These are phyloP conservation scores for Suillus paluster DNA, from an alignment of 768 basidiomycete genomes.

Conservation along the genomic window DNA sequence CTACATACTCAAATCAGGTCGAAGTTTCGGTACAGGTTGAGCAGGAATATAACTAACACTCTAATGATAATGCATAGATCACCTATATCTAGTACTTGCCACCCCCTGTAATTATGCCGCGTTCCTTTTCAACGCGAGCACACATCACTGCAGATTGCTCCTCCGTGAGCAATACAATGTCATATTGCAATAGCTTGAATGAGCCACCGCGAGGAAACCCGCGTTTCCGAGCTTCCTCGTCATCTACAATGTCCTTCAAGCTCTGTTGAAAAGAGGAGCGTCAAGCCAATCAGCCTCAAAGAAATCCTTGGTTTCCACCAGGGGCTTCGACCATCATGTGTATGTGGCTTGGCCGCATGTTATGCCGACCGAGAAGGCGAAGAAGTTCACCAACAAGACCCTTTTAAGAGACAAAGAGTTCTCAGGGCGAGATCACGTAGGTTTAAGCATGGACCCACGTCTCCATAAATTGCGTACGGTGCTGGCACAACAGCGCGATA, in stretches of 20 bases:
- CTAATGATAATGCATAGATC: no score
- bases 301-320: no score
- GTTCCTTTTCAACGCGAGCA: conserved; percentile 19
- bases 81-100: not conserved
- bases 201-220: conserved; percentile 47
- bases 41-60: no score
- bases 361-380: conserved; percentile 61
- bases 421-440: conserved; percentile 13
- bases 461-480: conserved; percentile 77
- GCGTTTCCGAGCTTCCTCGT: conserved; percentile 55
- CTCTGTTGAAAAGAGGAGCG: conserved; percentile 40
- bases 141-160: conserved; percentile 42
- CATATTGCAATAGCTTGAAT: conserved; percentile 52
- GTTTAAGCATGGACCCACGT: conserved; percentile 41
- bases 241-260: conserved; percentile 56
- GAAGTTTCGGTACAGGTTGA: no score
- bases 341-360: conserved; percentile 79
- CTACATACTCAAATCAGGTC: no score
- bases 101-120: not conserved
- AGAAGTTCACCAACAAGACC: conserved; percentile 75
- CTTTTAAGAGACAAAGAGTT: conserved; percentile 30
- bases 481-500: conserved; percentile 73
- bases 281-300: conserved; percentile 4
- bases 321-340: conserved; percentile 74
- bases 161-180: conserved; percentile 49